Evolutionary conservation across 208 protist species (phyloP), one percentile per base, ranked within the genome.

Genomic region (Herpetomonas samuelpessoai): DNA sequence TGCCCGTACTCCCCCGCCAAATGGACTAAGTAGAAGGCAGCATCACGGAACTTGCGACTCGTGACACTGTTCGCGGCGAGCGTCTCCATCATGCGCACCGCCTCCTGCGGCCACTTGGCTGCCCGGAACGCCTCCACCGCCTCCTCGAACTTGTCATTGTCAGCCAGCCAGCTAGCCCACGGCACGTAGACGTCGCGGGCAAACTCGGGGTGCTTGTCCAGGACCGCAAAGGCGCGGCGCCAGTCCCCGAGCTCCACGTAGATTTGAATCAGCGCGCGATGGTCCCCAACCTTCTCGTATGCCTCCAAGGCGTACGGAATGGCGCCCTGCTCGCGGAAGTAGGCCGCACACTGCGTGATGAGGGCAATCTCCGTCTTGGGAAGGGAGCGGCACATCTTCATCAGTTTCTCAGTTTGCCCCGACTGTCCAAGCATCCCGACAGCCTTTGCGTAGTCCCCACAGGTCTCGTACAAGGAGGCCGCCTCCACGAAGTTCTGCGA

Each of bases 91-190:
- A 98, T 84, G 25, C 81, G 75, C 18, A 95, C 60, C 29, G 97
- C 86, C 73, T 97, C 81, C 59, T 89, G 76, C 1, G 92, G 91
- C 81, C 83, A 85, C 51, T 93, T 91, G 3, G 96, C 95, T 18
- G 88, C 66, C 16, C 86, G 79, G 73, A 97, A 98, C 0, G 95
- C 93, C 64, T 97, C 88, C 14, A 95, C 78, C 1, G 97, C 96
- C 68, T 98, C 95, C 45, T 98, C 94, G 65, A 99, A 99, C 44
- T 82, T 71, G 49, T 98, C 97, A 62, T 97, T 86, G 55, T 96
- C 81, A 4, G 86, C 93, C 38, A 99, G 81, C 93, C 96, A 98
- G n/a, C 86, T 81, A 7, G 97, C 97, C 81, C 98, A 98, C 57
- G 97, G 97, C 48, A 98, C 76, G 69, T 98, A 99, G 22, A 99